These are phyloP conservation scores for Porphyridium purpureum DNA, from an alignment of 23 red algal genomes.

Conservation along the genomic window DNA sequence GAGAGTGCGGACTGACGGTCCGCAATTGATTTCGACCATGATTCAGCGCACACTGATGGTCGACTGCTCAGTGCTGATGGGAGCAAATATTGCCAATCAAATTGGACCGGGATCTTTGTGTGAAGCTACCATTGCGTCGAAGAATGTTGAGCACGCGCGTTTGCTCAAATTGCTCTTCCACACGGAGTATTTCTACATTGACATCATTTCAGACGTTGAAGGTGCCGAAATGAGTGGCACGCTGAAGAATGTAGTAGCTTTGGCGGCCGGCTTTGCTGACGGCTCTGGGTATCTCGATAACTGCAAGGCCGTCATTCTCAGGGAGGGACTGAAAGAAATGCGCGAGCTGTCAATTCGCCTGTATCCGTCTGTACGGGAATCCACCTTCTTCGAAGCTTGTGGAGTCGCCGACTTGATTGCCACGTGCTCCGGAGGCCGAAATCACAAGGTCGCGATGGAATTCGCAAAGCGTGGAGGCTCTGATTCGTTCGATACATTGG, in stretches of 20 bases:
- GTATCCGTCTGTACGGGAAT: conserved; percentile 25
- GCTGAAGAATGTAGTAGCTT: conserved; percentile 83
- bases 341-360: conserved; percentile 58
- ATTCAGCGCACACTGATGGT: conserved; percentile 61
- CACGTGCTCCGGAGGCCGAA: conserved; percentile 81
- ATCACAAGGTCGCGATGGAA: conserved; percentile 48
- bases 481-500: conserved; percentile 49
- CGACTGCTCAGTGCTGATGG: conserved; percentile 51
- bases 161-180: conserved; percentile 61
- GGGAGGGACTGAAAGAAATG: conserved; percentile 82
- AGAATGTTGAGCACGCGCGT: conserved; percentile 17
- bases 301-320: conserved; percentile 68
- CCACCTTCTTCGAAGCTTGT: conserved; percentile 62
- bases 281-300: conserved; percentile 71
- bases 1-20: conserved; percentile 50
- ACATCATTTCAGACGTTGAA: conserved; percentile 33
- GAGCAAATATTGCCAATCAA: conserved; percentile 91
- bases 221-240: conserved; percentile 76
- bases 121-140: conserved; percentile 74
- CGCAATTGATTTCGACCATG: conserved; percentile 55
- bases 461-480: conserved; percentile 24
- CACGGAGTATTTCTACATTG: conserved; percentile 59
- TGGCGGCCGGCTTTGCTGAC: conserved; percentile 79
- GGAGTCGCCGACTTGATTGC: conserved; percentile 88
- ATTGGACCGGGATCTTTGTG: conserved; percentile 80